These are phyloP conservation scores for Tetracladium setigerum DNA, from an alignment of 495 filamentous ascomycete genomes.

Conservation along the genomic window DNA sequence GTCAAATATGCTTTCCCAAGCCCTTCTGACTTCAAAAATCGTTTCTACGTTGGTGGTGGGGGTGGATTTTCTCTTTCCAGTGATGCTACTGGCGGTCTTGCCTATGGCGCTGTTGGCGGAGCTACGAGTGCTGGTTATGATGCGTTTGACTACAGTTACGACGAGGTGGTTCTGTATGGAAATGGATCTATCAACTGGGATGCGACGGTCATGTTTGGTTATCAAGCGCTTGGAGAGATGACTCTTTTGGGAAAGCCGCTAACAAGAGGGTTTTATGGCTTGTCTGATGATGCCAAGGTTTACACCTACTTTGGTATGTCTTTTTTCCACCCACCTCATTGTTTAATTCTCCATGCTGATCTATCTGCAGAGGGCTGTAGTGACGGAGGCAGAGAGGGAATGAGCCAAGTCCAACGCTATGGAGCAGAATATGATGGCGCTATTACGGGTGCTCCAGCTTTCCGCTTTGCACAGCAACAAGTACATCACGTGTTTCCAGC, in stretches of 20 bases:
- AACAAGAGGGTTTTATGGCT: constrained; percentile 26
- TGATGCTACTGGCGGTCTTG: constrained; percentile 12
- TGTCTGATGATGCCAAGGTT: constrained; percentile 26
- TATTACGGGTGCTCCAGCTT: constrained; percentile 42
- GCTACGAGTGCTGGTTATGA: constrained; percentile 33
- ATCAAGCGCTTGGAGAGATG: constrained; percentile 30
- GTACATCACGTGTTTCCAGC: constrained; percentile 37
- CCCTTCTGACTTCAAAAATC: constrained; percentile 17
- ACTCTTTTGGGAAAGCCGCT: constrained; percentile 31
- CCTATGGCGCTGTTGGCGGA: constrained; percentile 31
- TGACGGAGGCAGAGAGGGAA: constrained; percentile 45
- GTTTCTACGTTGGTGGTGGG: constrained; percentile 21
- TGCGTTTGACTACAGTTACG: constrained; percentile 28
- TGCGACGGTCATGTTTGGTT: constrained; percentile 31
- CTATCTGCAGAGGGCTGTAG: constrained; percentile 48
- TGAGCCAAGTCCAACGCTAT: constrained; percentile 45
- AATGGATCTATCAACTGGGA: constrained; percentile 39
- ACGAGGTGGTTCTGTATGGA: constrained; percentile 26
- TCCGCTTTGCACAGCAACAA: constrained; percentile 43
- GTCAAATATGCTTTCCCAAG: constrained; percentile 21
- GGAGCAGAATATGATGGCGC: constrained; percentile 41
- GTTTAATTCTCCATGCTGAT: no score
- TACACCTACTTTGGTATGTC: constrained; percentile 48
- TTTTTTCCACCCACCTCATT: no score
- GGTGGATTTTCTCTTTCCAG: constrained; percentile 18